Percentiles rank a stretch among this genome's conserved stretches.
These are phyloP conservation scores for Pugionium cornutum DNA, from an alignment of 345 rosid genomes.

Conservation along the genomic window DNA sequence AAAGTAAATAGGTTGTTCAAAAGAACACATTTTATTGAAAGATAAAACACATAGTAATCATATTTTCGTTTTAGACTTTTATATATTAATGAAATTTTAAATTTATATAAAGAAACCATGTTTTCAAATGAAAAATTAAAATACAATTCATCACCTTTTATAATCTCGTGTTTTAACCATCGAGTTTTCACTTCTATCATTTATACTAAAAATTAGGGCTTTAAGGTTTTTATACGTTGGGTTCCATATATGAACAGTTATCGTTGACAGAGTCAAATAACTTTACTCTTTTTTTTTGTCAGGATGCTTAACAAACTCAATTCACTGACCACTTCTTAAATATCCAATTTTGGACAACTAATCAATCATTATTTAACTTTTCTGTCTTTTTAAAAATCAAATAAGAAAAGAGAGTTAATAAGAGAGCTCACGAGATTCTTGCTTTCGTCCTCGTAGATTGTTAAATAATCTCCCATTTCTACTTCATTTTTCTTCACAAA, in stretches of 20 bases:
- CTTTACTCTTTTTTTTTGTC: slow-evolving; percentile 32
- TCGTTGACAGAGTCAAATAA: slow-evolving; percentile 25
- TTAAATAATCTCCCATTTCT: slow-evolving; percentile 59
- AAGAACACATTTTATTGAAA: no score
- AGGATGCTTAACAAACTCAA: slow-evolving; percentile 45
- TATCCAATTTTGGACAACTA: slow-evolving; percentile 29
- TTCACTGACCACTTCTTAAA: slow-evolving; percentile 25
- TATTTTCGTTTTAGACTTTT: no score
- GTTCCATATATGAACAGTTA: slow-evolving; percentile 32
- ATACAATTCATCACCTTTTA: no score
- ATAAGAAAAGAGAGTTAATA: slow-evolving; percentile 7
- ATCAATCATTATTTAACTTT: slow-evolving; percentile 22
- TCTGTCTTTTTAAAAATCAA: slow-evolving; percentile 19
- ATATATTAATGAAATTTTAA: no score
- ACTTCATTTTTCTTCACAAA: slow-evolving; percentile 57
- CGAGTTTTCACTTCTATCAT: not conserved
- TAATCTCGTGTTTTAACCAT: not conserved
- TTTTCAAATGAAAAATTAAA: no score
- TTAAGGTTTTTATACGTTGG: not conserved
- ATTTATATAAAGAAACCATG: no score
- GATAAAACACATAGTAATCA: no score
- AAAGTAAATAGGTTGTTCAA: no score
- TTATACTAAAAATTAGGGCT: slow-evolving; percentile 1
- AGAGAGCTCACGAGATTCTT: slow-evolving; percentile 70
- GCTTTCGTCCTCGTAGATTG: slow-evolving; percentile 72